Evolutionary conservation across 352 stramenopile species (phyloP), one percentile per base, ranked within the genome.

Genomic region (Pythium vanterpoolii): DNA sequence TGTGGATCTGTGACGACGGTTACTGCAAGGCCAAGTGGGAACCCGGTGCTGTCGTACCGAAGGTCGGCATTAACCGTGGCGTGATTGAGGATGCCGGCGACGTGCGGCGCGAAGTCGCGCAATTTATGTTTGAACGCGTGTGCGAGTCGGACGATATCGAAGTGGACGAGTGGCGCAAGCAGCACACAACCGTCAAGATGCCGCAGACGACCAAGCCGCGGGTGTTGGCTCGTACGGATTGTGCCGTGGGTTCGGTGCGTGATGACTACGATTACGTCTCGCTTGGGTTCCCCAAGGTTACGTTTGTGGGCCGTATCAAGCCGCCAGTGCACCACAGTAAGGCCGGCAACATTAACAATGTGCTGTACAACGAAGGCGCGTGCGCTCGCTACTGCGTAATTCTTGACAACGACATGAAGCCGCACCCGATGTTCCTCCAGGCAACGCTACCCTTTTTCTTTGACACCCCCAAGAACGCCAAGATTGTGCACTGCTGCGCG

Each of bases 291-390:
- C 79, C 83, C 1, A 79, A 90, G 45, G 83, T 92, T 52, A 82
- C 79, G 8, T 92, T 88, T 48, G 73, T 92, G 38, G 83, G 83
- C 4, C 83, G 83, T 71, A 76, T 92, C 21, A 92, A 92, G 74
- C 79, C 83, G 2, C 73, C 87, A 26, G 75, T 71, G 4, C 83
- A 95, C 70, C 89, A 93, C 70, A 89, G 83, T 11, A 95, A 95
- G 75, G 85, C 85, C n/a, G 85, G 85, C 27, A 95, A 95, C 72
- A 90, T 95, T 68, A 95, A 95, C 76, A 95, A 95, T 60, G 73
- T 65, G 13, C 69, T 92, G 49, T 90, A 92, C 74, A 92, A 95
- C 62, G 85, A 95, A 60, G 83, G 82, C 21, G 78, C 82, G n/a
- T 90, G 77, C 51, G 83, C 83, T 21, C 78, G 80, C 39, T 91